phyloP scores from a whole-genome alignment of 352 stramenopile species.

The Phytophthora meadii region DNA sequence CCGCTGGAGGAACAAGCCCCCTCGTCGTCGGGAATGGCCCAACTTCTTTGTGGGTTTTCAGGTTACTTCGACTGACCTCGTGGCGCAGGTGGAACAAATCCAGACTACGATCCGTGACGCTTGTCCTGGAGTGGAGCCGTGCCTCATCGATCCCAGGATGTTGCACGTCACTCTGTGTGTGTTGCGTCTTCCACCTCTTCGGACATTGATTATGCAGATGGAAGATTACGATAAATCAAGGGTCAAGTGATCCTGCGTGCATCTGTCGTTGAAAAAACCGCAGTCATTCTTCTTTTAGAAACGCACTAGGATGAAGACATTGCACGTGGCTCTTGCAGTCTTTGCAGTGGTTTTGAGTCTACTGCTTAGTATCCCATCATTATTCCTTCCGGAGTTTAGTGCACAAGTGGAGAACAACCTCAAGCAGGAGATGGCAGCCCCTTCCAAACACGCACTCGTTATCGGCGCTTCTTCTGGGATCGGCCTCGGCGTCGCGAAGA shows the following conservation, averaged over 20 bases:
- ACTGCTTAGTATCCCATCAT: conserved; percentile 7
- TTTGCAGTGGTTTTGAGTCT: conserved; percentile 10
- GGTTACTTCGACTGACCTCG: conserved; percentile 26
- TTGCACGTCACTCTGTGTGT: conserved; percentile 61
- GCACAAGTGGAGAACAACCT: conserved; percentile 21
- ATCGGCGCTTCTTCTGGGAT: conserved; percentile 34
- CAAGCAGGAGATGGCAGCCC: conserved; percentile 24
- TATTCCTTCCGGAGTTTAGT: conserved; percentile 2
- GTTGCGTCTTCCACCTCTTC: conserved; percentile 34
- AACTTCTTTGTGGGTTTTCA: conserved; percentile 62
- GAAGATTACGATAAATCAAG: background rate
- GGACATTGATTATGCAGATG: conserved; percentile 6
- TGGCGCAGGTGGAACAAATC: conserved; percentile 28
- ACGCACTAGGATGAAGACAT: conserved; percentile 4
- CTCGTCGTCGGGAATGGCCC: conserved; percentile 21
- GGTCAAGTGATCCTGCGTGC: conserved; percentile 13
- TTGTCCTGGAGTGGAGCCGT: conserved; percentile 35
- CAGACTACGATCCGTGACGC: conserved; percentile 35
- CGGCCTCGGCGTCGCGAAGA: conserved; percentile 20
- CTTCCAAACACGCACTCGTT: conserved; percentile 32
- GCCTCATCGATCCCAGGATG: conserved; percentile 46
- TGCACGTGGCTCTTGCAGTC: conserved; percentile 6
- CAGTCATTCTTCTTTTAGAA: conserved; percentile 15
- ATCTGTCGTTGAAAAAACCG: conserved; percentile 5
- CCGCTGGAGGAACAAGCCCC: conserved; percentile 11